Conservation (phyloP, 2,329 filamentous ascomycete species). For the Colletotrichum salicis region DNA sequence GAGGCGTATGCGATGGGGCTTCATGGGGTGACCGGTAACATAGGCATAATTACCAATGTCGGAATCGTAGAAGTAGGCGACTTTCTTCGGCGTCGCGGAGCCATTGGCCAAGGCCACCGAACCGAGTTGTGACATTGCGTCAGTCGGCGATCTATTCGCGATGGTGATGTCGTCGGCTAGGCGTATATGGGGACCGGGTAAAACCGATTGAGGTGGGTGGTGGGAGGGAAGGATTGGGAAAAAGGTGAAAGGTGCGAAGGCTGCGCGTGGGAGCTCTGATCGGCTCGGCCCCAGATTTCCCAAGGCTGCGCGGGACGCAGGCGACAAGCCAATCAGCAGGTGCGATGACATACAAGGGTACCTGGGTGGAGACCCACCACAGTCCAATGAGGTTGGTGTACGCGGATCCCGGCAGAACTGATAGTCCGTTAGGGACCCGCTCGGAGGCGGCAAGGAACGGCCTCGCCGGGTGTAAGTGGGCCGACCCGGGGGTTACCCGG, state of each 20-base stretch:
- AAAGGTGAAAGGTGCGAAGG: conserved; percentile 29
- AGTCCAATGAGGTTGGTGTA: neutral
- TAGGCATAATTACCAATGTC: conserved; percentile 99
- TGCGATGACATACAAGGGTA: conserved; percentile 7
- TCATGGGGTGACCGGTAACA: conserved; percentile 97
- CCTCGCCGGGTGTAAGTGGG: no score
- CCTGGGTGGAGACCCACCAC: neutral
- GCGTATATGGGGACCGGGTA: neutral
- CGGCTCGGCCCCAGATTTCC: conserved; percentile 36
- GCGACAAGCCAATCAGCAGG: conserved; percentile 13
- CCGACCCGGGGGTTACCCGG: no score
- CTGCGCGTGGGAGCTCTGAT: conserved; percentile 34
- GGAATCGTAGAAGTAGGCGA: conserved; percentile 98
- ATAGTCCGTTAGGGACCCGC: no score
- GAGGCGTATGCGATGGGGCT: conserved; percentile 93
- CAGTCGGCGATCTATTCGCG: conserved; percentile 9
- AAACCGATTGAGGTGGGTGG: conserved; percentile 6
- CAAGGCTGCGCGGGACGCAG: conserved; percentile 30
- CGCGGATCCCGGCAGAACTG: no score
- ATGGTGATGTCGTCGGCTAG: neutral
- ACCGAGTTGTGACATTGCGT: conserved; percentile 46
- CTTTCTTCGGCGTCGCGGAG: conserved; percentile 73
- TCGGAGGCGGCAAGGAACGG: no score
- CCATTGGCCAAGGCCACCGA: conserved; percentile 58
- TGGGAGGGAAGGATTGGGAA: conserved; percentile 27